phyloP scores from a whole-genome alignment of 345 rosid genomes.

The Ceriops decandra region DNA sequence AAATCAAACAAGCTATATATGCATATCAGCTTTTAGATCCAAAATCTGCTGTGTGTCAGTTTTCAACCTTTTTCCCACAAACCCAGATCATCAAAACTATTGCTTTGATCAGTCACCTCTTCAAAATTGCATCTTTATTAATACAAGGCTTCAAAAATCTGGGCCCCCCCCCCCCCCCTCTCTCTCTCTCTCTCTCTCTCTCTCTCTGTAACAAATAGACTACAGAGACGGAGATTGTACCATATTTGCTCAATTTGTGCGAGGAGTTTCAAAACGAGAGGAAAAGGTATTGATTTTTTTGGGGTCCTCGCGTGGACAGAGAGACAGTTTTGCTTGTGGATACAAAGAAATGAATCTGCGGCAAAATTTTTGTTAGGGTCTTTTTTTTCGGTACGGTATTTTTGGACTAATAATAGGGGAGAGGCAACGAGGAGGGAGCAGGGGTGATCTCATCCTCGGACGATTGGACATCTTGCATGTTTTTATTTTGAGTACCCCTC shows the following conservation, averaged over 20 bases:
- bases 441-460: too few species aligned
- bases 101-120: background rate
- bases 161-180: too few species aligned
- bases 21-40: background rate
- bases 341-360: conserved; percentile 1
- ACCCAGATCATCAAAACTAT: conserved; percentile 11
- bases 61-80: background rate
- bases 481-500: too few species aligned
- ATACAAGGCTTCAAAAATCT: background rate
- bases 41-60: background rate
- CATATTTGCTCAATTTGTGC: background rate
- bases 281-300: background rate
- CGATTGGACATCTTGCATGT: too few species aligned
- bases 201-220: background rate
- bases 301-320: background rate
- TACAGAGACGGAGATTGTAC: background rate
- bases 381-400: background rate
- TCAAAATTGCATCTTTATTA: background rate
- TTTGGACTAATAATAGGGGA: too few species aligned
- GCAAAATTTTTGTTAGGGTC: background rate
- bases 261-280: too few species aligned
- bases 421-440: too few species aligned
- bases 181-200: background rate
- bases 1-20: background rate
- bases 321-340: background rate